These are phyloP conservation scores for Erythrophleum fordii DNA, from an alignment of 306 rosid genomes.

Conservation along the genomic window DNA sequence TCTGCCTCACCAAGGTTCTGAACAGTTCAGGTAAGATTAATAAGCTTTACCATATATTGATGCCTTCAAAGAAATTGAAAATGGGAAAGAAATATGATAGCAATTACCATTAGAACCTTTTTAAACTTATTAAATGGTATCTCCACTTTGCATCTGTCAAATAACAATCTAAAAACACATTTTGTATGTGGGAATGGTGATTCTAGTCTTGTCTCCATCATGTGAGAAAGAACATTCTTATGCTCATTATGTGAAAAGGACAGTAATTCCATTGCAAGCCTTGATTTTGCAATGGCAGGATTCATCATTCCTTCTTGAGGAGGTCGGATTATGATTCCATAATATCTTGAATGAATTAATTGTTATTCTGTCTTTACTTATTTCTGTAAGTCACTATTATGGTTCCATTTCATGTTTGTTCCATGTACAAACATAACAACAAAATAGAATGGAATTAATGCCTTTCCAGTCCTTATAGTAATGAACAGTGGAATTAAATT, in stretches of 20 bases:
- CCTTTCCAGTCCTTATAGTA: background rate
- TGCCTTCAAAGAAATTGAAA: background rate
- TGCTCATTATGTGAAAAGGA: background rate
- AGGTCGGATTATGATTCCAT: background rate
- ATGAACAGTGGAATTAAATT: background rate
- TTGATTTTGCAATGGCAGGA: background rate
- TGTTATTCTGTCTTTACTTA: background rate
- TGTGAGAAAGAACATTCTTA: background rate
- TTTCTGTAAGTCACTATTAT: background rate
- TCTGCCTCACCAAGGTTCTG: slow-evolving; percentile 34
- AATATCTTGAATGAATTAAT: background rate
- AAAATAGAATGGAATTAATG: background rate
- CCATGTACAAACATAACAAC: no score
- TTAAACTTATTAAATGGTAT: background rate
- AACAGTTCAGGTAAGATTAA: slow-evolving; percentile 52
- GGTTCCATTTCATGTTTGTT: no score
- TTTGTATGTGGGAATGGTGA: background rate
- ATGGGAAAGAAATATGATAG: background rate
- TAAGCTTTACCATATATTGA: background rate
- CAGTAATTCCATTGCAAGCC: background rate
- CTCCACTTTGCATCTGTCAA: background rate
- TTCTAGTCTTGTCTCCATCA: background rate
- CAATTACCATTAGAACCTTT: background rate
- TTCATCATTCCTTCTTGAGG: background rate
- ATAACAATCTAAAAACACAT: background rate